Evolutionary conservation across 1,284 basidiomycete species (phyloP).

Genomic region (Golubevia sp.): DNA sequence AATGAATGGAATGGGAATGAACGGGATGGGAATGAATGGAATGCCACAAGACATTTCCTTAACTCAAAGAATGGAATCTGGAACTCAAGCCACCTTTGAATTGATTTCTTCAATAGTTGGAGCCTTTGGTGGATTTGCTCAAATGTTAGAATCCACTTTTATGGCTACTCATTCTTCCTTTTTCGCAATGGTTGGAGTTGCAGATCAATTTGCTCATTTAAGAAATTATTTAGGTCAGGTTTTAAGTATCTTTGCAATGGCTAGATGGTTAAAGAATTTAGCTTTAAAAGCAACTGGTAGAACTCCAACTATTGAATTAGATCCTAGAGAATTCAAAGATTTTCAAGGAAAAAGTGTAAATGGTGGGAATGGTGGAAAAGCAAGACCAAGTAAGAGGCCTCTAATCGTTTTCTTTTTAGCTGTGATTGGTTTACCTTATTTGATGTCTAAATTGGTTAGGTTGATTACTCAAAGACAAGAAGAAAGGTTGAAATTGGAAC

Average conservation of each 20-base stretch:
- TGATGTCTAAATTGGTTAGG: constrained; percentile 87
- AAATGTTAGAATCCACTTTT: constrained; percentile 97
- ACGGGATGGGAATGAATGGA: constrained; percentile 43
- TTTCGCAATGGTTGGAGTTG: constrained; percentile 97
- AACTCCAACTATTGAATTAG: constrained; percentile 40
- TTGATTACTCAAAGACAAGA: constrained; percentile 73
- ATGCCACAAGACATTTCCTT: constrained; percentile 66
- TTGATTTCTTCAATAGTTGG: constrained; percentile 93
- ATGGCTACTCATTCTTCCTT: constrained; percentile 98
- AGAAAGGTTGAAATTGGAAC: too few species aligned
- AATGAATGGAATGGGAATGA: constrained; percentile 24
- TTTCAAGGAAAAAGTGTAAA: constrained; percentile 26
- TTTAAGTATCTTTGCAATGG: constrained; percentile 83
- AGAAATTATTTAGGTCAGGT: constrained; percentile 92
- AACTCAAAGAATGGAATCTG: constrained; percentile 83
- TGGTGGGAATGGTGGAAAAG: constrained; percentile 16
- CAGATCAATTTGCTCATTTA: constrained; percentile 90
- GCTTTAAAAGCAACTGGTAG: constrained; percentile 40
- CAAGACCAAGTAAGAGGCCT: constrained; percentile 75
- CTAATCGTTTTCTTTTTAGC: constrained; percentile 92
- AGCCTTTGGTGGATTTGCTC: constrained; percentile 92
- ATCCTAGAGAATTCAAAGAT: constrained; percentile 50
- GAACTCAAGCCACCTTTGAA: constrained; percentile 89
- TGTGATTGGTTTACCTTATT: constrained; percentile 90
- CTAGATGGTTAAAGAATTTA: constrained; percentile 74